A percentile compares a stretch with the other conserved stretches of the same genome.
These are phyloP conservation scores for Cylindrodendrum hubeiense DNA, from an alignment of 2,329 filamentous ascomycete species.

Conservation along the genomic window DNA sequence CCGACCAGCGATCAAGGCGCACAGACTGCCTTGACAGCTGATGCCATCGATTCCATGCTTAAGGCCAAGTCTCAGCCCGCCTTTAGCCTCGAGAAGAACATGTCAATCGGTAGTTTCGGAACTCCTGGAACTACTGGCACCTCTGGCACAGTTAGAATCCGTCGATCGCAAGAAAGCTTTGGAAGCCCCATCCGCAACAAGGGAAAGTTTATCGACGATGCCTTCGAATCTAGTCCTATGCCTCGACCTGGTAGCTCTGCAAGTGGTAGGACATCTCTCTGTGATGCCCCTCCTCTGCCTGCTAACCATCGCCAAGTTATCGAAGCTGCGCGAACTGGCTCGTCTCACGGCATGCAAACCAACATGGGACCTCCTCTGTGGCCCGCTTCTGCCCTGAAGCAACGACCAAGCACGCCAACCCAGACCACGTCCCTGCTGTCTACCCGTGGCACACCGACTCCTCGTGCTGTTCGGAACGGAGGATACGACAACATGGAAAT, in stretches of 20 bases:
- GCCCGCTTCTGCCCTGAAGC: conserved; percentile 78
- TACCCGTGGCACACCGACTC: conserved; percentile 69
- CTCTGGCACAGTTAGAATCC: conserved; percentile 57
- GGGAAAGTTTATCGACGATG: conserved; percentile 54
- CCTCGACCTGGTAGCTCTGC: conserved; percentile 79
- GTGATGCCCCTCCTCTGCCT: conserved; percentile 78
- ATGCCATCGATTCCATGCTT: conserved; percentile 83
- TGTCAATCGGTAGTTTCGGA: conserved; percentile 51
- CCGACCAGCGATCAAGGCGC: conserved; percentile 77
- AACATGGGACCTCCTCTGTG: conserved; percentile 87
- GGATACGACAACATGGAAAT: conserved; percentile 61
- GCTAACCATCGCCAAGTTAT: conserved; percentile 87
- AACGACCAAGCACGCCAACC: conserved; percentile 72
- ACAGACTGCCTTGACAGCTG: conserved; percentile 87
- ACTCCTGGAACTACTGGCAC: conserved; percentile 52
- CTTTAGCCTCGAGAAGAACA: conserved; percentile 50
- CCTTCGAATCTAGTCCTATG: conserved; percentile 50
- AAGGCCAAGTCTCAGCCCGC: conserved; percentile 53
- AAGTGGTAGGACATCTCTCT: conserved; percentile 66
- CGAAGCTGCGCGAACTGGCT: conserved; percentile 77
- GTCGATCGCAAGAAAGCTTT: conserved; percentile 63
- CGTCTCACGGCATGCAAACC: conserved; percentile 60
- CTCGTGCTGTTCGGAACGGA: conserved; percentile 61
- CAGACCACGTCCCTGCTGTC: conserved; percentile 61
- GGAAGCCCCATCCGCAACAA: conserved; percentile 57